Conservation (phyloP, 176 grass and related monocot species). For the Dactylis glomerata region DNA sequence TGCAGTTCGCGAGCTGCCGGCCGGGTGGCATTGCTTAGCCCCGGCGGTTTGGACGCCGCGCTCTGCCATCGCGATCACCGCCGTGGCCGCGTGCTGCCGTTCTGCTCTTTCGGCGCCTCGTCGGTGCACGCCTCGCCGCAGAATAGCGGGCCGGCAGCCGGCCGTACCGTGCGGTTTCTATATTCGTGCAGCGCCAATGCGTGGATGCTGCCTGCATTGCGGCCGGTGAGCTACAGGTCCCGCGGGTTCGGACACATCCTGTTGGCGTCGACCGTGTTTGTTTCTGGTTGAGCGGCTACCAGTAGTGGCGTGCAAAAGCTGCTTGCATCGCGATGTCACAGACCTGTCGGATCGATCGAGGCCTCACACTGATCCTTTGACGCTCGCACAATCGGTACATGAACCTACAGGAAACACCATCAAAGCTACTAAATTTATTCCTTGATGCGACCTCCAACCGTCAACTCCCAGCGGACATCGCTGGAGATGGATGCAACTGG, state of each 20-base stretch:
- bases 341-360: not conserved
- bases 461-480: not conserved
- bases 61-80: not conserved
- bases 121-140: slow-evolving; percentile 13
- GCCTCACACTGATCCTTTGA: not conserved
- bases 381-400: not conserved
- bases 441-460: not conserved
- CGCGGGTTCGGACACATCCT: not conserved
- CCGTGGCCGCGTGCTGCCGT: slow-evolving; percentile 10
- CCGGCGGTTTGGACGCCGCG: not conserved
- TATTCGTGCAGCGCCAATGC: not conserved
- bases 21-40: slow-evolving; percentile 13
- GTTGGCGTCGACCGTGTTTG: not conserved
- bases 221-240: not conserved
- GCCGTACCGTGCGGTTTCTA: not conserved
- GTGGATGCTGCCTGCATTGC: not conserved
- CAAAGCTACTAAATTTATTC: not conserved
- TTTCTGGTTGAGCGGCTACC: slow-evolving; percentile 1
- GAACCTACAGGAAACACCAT: not conserved
- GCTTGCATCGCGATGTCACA: not conserved
- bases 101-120: not conserved
- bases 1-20: not conserved
- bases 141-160: not conserved
- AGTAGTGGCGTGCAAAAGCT: not conserved
- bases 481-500: not conserved